Base-by-base conservation (phyloP, 2,329 filamentous ascomycete genomes). In the Epicoccum sorghinum region DNA sequence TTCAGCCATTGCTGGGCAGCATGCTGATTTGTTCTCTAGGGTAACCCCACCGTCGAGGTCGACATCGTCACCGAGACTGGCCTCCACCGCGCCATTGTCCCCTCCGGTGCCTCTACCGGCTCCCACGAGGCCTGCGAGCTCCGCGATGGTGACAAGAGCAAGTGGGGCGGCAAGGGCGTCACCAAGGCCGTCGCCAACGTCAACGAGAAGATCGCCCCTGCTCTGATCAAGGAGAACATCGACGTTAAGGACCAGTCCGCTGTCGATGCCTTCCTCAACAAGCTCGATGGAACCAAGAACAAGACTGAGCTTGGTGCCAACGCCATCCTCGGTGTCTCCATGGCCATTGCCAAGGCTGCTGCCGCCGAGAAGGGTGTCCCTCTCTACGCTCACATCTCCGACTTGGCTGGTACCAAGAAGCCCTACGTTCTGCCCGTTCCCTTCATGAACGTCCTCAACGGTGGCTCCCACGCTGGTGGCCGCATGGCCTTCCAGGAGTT, bases 11-110 rank as follows among this genome's bases (percentile, higher is more conserved):
- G 9, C 22, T 47, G 36, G 47, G 43, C 38, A 30, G n/a, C n/a
- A 23, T 50, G 44, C 57, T 67, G 45, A 66, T 52, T 29, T 29
- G 12, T 27, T 18, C 33, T 39, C n/a, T 33, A 68, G 65, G 86
- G 86, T 78, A 99, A 99, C 88, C 95, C 95, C 74, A 99, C 95
- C 77, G 93, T 97, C 75, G 93, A 98, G 86, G 93, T 98, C 73
- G 93, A 97, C 78, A 87, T 97, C 71, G 89, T 96, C 81, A 97
- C 93, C 70, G 91, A 96, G 83, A 96, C 90, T 71, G 93, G 93
- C 75, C 88, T 98, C 62, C 93, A 97, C 87, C 92, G 93, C 76
- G 93, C 93, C 77, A 97, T 97, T 77, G 93, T 98, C 62, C 93
- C 93, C 72, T 97, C 93, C 66, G 93, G 93, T 78, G 93, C 93